Percentiles rank a stretch among this genome's conserved stretches.
phyloP scores from a whole-genome alignment of 768 basidiomycete genomes.

The Termitomyces sp. region DNA sequence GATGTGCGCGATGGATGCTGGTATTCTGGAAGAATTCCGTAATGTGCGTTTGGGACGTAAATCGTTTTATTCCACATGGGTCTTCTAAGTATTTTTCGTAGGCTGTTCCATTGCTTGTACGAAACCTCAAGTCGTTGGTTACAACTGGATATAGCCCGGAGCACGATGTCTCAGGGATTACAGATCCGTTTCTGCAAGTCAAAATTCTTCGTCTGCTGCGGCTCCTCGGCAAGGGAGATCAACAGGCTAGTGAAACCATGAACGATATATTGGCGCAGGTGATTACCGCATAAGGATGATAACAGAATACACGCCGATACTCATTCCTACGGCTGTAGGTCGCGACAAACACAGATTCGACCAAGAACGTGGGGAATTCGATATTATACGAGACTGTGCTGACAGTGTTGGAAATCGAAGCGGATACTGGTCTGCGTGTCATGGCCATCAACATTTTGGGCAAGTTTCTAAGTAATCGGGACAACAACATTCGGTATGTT shows the following conservation, averaged over 20 bases:
- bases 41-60: conserved; percentile 52
- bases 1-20: conserved; percentile 80
- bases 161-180: conserved; percentile 99
- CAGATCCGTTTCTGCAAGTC: conserved; percentile 92
- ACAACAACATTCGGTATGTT: conserved; percentile 94
- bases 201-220: conserved; percentile 89
- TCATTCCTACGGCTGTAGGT: conserved; percentile 45
- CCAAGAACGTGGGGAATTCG: conserved; percentile 97
- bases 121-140: conserved; percentile 90
- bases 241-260: conserved; percentile 90
- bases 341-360: conserved; percentile 97
- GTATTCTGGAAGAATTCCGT: conserved; percentile 79
- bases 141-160: conserved; percentile 98
- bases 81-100: conserved; percentile 22
- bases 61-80: background rate
- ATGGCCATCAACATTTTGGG: conserved; percentile 99
- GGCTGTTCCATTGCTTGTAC: conserved; percentile 91
- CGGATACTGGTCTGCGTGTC: conserved; percentile 90
- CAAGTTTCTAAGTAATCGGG: conserved; percentile 94
- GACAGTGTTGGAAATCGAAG: conserved; percentile 95
- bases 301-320: background rate
- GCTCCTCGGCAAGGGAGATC: conserved; percentile 82
- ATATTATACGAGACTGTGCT: conserved; percentile 97
- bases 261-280: conserved; percentile 98
- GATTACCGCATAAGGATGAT: conserved; percentile 7